Evolutionary conservation across 2,329 filamentous ascomycete genomes (phyloP), one percentile per base, ranked within the genome.

Genomic region (Pyrenochaeta sp.): DNA sequence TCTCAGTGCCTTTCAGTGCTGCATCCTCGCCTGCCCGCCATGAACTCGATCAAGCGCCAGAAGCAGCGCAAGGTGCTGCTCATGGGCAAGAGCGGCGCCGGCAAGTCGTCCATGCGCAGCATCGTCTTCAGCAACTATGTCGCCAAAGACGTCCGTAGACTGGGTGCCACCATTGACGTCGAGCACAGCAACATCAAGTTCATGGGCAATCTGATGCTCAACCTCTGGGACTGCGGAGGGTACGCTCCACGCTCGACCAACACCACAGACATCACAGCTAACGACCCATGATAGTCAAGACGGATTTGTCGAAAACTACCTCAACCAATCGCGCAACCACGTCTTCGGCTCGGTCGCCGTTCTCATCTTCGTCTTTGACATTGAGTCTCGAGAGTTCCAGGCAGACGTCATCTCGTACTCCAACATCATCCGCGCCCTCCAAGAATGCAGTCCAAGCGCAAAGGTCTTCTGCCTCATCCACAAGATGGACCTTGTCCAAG

Each of bases 81-180:
- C 30, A 79, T 79, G 94, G 94, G 94, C 60, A 96, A 96, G 78
- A 96, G 90, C 52, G 94, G 94, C 41, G 96, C 93, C 0, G 94
- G 94, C 41, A 99, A 99, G 75, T 96, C 92, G 28, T 96, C 91
- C 43, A 99, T 99, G 94, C 84, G 94, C 54, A 94, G 89, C 66
- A 97, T 99, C 67, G 96, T 99, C 71, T 99, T 99, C 75, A 96
- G 90, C 78, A 97, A 97, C 74, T 97, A 96, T 71, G 92, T 97
- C 55, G 94, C 94, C 43, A 91, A 95, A 68, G 94, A 99, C 72
- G 96, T 96, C 6, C 83, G 94, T 26, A 81, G 94, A 45, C 78
- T 99, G 42, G 94, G 94, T 57, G 94, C 94, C 1, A 99, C 94
- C 9, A 97, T 99, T 68, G 94, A 99, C 69, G 94, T 99, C 48